Conservation (phyloP, 1,139 yeast species). For the Casaregolazyma suthepensis region DNA sequence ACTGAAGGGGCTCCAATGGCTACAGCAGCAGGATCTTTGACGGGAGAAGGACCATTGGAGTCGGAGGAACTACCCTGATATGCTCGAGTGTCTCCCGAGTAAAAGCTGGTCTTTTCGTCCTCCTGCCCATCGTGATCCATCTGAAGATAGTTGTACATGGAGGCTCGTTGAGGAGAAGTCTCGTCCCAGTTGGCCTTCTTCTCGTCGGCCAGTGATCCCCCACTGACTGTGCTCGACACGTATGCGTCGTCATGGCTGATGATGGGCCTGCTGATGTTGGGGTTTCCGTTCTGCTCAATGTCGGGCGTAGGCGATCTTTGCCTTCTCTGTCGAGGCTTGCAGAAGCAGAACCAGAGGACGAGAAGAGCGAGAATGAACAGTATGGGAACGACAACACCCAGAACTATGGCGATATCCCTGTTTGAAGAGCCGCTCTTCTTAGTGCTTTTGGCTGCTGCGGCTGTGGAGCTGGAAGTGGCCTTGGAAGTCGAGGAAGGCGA, state of each 20-base stretch:
- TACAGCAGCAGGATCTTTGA: conserved; percentile 9
- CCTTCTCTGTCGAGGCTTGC: conserved; percentile 38
- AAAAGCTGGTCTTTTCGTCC: conserved; percentile 15
- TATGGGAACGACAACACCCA: conserved; percentile 80
- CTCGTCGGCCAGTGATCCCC: conserved; percentile 5
- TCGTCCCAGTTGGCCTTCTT: conserved; percentile 22
- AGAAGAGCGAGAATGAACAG: conserved; percentile 44
- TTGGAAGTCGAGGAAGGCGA: conserved; percentile 10
- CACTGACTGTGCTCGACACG: conserved; percentile 5
- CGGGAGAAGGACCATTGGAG: neutral
- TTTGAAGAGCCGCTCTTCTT: conserved; percentile 32
- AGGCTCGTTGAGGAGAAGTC: conserved; percentile 32
- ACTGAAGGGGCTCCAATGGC: conserved; percentile 23
- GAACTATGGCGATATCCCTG: conserved; percentile 63
- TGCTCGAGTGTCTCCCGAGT: conserved; percentile 35
- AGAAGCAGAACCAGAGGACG: conserved; percentile 52
- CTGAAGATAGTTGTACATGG: conserved; percentile 32
- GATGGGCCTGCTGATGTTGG: conserved; percentile 27
- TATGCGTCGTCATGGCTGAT: conserved; percentile 7
- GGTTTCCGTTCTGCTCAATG: conserved; percentile 29
- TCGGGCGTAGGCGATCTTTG: conserved; percentile 22
- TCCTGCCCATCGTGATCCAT: conserved; percentile 27
- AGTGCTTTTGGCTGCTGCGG: conserved; percentile 25
- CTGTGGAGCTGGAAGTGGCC: conserved; percentile 15
- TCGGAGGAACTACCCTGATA: conserved; percentile 14